Evolutionary conservation across 176 grass and related monocot species (phyloP).

Genomic region (Raddia distichophylla): DNA sequence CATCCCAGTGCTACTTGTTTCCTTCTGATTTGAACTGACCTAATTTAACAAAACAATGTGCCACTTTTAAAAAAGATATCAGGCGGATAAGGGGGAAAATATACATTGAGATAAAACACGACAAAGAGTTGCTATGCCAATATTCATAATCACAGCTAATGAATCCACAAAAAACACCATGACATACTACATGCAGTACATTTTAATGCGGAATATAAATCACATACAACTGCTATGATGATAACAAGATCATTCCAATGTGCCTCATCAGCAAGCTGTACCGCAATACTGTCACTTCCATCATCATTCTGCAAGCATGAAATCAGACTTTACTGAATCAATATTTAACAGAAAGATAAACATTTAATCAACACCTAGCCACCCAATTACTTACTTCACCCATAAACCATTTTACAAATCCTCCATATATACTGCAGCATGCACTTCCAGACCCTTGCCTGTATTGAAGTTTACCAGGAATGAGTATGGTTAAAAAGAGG

Average conservation of each 20-base stretch:
- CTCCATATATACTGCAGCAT: conserved; percentile 90
- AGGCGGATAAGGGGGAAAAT: background rate
- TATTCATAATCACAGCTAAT: background rate
- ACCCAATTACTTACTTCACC: conserved; percentile 67
- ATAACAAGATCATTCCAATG: conserved; percentile 97
- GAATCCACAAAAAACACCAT: conserved; percentile 1
- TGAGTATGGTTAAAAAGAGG: conserved; percentile 25
- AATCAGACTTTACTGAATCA: conserved; percentile 14
- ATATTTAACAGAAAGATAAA: conserved; percentile 5
- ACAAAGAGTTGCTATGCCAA: background rate
- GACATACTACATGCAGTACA: background rate
- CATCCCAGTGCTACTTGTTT: too few relatives aligned
- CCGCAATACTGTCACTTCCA: conserved; percentile 79
- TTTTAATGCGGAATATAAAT: conserved; percentile 11
- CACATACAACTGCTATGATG: conserved; percentile 92
- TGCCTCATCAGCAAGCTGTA: conserved; percentile 74
- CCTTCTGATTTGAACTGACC: too few relatives aligned
- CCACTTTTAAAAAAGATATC: conserved; percentile 29
- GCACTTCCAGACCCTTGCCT: conserved; percentile 98
- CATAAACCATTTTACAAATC: conserved; percentile 99
- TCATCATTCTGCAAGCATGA: conserved; percentile 59
- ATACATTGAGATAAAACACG: conserved; percentile 1
- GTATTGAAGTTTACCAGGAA: conserved; percentile 34
- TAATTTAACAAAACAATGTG: too few relatives aligned
- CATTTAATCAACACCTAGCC: conserved; percentile 18